These are phyloP conservation scores for Physcomitrium patens DNA, from an alignment of 225 moss, liverwort and hornwort species.

Conservation along the genomic window DNA sequence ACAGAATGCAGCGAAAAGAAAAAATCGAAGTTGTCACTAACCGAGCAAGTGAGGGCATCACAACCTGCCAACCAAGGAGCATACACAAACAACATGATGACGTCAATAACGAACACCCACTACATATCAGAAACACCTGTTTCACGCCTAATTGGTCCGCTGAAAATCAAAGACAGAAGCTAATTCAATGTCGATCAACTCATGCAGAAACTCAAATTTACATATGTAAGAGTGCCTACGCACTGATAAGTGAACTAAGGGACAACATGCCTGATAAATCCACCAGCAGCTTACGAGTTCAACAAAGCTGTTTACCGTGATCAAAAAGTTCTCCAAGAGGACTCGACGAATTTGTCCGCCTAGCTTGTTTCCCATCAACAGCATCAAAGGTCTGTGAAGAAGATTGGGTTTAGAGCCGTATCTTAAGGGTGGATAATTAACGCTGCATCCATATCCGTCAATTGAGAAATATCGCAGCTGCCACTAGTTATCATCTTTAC, in stretches of 20 bases:
- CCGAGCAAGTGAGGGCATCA: constrained; percentile 96
- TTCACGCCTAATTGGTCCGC: background rate
- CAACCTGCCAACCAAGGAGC: constrained; percentile 72
- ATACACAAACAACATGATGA: constrained; percentile 24
- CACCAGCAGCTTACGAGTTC: constrained; percentile 8
- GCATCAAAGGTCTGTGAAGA: constrained; percentile 90
- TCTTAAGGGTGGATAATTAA: background rate
- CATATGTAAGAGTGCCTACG: background rate
- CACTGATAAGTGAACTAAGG: background rate
- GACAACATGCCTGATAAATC: background rate
- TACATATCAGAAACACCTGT: background rate
- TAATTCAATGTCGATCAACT: background rate
- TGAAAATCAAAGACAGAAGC: constrained; percentile 9
- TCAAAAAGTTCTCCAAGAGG: constrained; percentile 99
- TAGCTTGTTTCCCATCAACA: constrained; percentile 98
- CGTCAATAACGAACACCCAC: constrained; percentile 22
- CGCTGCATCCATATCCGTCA: background rate
- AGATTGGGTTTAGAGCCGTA: constrained; percentile 9
- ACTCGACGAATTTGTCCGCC: constrained; percentile 96
- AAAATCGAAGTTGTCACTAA: constrained; percentile 37
- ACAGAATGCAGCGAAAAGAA: constrained; percentile 6
- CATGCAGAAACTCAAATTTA: background rate
- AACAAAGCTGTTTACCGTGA: constrained; percentile 64
- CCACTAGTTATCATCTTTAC: background rate
- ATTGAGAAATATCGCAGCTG: background rate